Evolutionary conservation across 768 basidiomycete species (phyloP).

Genomic region (Strobilomyces dryophilus): DNA sequence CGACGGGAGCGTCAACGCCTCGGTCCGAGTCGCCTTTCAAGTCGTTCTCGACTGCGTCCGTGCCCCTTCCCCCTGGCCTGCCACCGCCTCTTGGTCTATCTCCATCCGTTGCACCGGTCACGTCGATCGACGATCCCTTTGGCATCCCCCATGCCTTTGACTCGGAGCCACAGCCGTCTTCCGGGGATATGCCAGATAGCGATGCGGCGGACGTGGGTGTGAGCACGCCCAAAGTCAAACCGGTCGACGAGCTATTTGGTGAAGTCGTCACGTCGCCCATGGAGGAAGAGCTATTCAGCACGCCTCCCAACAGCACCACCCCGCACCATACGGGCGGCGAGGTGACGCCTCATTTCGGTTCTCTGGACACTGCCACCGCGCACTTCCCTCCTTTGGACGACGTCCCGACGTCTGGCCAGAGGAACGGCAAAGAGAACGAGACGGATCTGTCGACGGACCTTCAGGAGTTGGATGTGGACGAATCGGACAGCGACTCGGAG

Average conservation of each 20-base stretch:
- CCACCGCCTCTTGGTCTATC: constrained; percentile 10
- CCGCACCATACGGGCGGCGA: constrained; percentile 14
- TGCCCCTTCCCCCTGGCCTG: constrained; percentile 35
- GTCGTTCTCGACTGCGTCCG: constrained; percentile 40
- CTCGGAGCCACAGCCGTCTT: constrained; percentile 2
- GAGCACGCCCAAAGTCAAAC: constrained; percentile 18
- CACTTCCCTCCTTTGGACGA: constrained; percentile 39
- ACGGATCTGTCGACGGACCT: constrained; percentile 53
- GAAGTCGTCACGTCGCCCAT: constrained; percentile 29
- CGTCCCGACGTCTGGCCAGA: constrained; percentile 14
- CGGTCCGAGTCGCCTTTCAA: constrained; percentile 62
- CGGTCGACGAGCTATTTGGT: constrained; percentile 11
- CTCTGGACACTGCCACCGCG: constrained; percentile 24
- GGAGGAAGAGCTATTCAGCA: constrained; percentile 55
- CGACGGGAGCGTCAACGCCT: constrained; percentile 36
- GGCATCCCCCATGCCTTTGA: constrained; percentile 38
- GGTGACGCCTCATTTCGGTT: constrained; percentile 13
- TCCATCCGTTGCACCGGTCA: constrained; percentile 2
- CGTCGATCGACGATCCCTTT: constrained; percentile 46
- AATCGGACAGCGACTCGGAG: constrained; percentile 51
- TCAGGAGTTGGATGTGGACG: constrained; percentile 55
- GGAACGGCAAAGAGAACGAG: constrained; percentile 33
- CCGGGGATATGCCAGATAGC: constrained; percentile 19
- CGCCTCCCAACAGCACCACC: constrained; percentile 48
- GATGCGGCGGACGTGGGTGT: constrained; percentile 18